Percentiles rank a stretch among this genome's conserved stretches.
Conservation (phyloP, 371 early-diverging fungal genomes). For the Mucor mucedo region DNA sequence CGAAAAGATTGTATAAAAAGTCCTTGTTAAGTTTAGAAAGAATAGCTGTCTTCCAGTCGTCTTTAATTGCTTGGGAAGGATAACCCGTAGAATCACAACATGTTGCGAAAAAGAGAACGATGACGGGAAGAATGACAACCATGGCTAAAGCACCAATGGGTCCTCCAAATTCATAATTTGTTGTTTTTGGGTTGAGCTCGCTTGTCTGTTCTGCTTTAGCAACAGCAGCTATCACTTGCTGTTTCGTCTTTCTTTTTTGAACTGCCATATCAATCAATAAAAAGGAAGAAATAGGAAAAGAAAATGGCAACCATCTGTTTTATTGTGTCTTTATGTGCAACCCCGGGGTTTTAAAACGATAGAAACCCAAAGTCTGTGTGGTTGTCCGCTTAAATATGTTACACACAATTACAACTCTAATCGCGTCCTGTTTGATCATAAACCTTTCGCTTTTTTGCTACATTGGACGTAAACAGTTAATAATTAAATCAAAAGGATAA, state of each 20-base stretch:
- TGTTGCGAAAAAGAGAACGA: slow-evolving; percentile 54
- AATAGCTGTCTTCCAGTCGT: slow-evolving; percentile 30
- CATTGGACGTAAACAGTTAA: neutral
- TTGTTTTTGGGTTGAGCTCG: slow-evolving; percentile 60
- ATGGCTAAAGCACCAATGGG: slow-evolving; percentile 76
- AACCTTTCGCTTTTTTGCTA: slow-evolving; percentile 37
- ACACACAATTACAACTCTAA: slow-evolving; percentile 8
- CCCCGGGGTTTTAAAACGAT: neutral
- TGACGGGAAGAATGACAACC: slow-evolving; percentile 63
- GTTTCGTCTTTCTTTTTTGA: slow-evolving; percentile 12
- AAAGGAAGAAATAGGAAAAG: neutral
- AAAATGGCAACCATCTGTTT: slow-evolving; percentile 1
- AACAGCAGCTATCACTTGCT: neutral
- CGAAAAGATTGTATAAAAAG: slow-evolving; percentile 38
- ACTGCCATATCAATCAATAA: slow-evolving; percentile 11
- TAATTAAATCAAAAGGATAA: neutral
- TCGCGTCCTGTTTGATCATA: slow-evolving; percentile 38
- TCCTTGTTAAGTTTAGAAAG: slow-evolving; percentile 19
- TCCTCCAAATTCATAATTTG: slow-evolving; percentile 83
- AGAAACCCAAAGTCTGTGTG: slow-evolving; percentile 5
- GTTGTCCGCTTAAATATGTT: neutral
- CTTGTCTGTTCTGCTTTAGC: neutral
- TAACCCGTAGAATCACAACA: slow-evolving; percentile 50
- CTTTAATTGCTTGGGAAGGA: slow-evolving; percentile 39
- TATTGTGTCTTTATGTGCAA: neutral